Evolutionary conservation across 1,139 yeast species (phyloP).

Genomic region (Geotrichum restrictum): DNA sequence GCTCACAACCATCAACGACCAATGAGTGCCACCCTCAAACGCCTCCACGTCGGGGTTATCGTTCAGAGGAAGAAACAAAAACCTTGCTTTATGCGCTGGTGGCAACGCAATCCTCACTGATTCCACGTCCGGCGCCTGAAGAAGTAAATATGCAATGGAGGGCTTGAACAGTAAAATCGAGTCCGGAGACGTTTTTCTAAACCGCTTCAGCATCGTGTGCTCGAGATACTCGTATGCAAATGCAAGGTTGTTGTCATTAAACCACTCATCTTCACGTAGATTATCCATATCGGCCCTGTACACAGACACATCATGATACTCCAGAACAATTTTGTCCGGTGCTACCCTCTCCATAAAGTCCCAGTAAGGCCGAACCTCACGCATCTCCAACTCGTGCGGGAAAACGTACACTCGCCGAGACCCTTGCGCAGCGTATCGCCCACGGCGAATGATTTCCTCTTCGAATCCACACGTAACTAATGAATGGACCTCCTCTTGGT

Average conservation of each 20-base stretch:
- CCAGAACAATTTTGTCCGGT: slow-evolving; percentile 20
- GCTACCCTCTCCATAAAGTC: neutral
- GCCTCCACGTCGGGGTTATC: slow-evolving; percentile 48
- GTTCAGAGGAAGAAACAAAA: slow-evolving; percentile 51
- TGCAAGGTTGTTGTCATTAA: slow-evolving; percentile 66
- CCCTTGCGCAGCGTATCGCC: neutral
- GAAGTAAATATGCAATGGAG: slow-evolving; percentile 41
- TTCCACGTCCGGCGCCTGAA: slow-evolving; percentile 32
- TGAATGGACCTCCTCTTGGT: neutral
- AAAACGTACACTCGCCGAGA: slow-evolving; percentile 6
- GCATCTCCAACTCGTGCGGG: slow-evolving; percentile 9
- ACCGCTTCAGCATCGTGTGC: slow-evolving; percentile 26
- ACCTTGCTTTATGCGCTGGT: slow-evolving; percentile 40
- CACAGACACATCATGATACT: slow-evolving; percentile 44
- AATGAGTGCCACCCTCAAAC: slow-evolving; percentile 52
- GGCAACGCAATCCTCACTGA: slow-evolving; percentile 45
- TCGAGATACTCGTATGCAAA: slow-evolving; percentile 60
- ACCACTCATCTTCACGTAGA: slow-evolving; percentile 58
- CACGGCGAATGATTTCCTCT: slow-evolving; percentile 15
- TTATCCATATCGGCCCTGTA: slow-evolving; percentile 47
- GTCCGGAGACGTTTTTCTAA: slow-evolving; percentile 11
- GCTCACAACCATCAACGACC: slow-evolving; percentile 50
- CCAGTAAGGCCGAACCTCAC: neutral
- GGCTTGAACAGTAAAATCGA: slow-evolving; percentile 41
- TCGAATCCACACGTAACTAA: slow-evolving; percentile 27